A percentile compares a stretch with the other conserved stretches of the same genome.
These are phyloP conservation scores for Sabuloglossum arenarium DNA, from an alignment of 495 filamentous ascomycete species.

Conservation along the genomic window DNA sequence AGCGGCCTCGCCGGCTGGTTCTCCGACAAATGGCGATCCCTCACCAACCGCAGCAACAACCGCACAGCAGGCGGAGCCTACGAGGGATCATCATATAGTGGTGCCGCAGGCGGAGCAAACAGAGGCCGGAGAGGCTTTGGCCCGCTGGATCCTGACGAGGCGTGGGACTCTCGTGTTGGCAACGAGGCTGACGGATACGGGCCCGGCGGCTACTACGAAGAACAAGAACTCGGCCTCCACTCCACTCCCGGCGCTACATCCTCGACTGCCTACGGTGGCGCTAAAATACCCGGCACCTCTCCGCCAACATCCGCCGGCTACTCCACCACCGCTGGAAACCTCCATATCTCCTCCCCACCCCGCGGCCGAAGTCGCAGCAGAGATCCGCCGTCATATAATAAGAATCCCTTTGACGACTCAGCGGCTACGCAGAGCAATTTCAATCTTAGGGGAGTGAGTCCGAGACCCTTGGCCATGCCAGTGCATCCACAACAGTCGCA, in stretches of 20 bases:
- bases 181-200: constrained; percentile 16
- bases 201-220: constrained; percentile 18
- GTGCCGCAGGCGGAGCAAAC: constrained; percentile 1
- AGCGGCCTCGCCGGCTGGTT: constrained; percentile 19
- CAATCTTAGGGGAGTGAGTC: neutral
- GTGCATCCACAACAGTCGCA: neutral
- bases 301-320: neutral
- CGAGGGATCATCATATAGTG: constrained; percentile 15
- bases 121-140: constrained; percentile 3
- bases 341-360: neutral
- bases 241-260: constrained; percentile 7
- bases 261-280: constrained; percentile 8
- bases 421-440: neutral
- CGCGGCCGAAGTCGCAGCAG: neutral
- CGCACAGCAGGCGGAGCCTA: constrained; percentile 16
- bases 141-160: constrained; percentile 23
- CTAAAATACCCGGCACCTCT: neutral
- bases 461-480: neutral
- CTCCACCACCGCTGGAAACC: neutral
- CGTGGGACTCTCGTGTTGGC: constrained; percentile 23
- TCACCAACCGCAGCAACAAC: constrained; percentile 14
- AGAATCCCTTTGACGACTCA: neutral
- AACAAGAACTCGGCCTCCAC: constrained; percentile 23
- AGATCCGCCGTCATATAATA: neutral
- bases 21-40: constrained; percentile 10